These are phyloP conservation scores for Uncinocarpus reesii DNA, from an alignment of 2,329 filamentous ascomycete species.

Conservation along the genomic window DNA sequence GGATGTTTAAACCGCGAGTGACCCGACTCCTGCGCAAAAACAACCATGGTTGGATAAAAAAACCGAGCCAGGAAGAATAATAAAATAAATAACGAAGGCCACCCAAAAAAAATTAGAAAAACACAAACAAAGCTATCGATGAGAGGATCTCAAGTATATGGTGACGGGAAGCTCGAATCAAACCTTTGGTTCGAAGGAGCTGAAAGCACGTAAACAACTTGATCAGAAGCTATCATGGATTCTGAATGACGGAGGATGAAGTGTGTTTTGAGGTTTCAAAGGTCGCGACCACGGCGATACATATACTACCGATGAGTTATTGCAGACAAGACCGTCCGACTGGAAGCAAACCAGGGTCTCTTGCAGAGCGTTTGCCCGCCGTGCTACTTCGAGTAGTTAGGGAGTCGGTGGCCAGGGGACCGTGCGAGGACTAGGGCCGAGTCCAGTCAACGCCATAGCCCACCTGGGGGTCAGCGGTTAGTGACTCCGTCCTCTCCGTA, in stretches of 20 bases:
- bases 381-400: constrained; percentile 2
- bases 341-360: constrained; percentile 7
- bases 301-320: not conserved
- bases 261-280: not conserved
- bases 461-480: constrained; percentile 1
- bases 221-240: not conserved
- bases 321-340: not conserved
- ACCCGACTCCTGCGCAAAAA: not conserved
- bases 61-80: not conserved
- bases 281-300: not conserved
- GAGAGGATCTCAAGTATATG: not conserved
- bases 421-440: constrained; percentile 7
- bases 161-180: not conserved
- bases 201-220: not conserved
- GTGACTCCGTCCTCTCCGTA: not conserved
- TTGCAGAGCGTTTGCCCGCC: constrained; percentile 1
- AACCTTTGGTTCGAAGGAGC: not conserved
- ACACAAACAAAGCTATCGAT: not conserved
- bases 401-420: not conserved
- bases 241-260: not conserved
- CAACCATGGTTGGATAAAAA: not conserved
- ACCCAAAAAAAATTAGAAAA: too few species aligned
- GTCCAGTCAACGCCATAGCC: constrained; percentile 2
- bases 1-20: constrained; percentile 1
- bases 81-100: too few species aligned